Conservation (phyloP, 192 early-diverging fungal genomes). For the Haplosporangium gracile region DNA sequence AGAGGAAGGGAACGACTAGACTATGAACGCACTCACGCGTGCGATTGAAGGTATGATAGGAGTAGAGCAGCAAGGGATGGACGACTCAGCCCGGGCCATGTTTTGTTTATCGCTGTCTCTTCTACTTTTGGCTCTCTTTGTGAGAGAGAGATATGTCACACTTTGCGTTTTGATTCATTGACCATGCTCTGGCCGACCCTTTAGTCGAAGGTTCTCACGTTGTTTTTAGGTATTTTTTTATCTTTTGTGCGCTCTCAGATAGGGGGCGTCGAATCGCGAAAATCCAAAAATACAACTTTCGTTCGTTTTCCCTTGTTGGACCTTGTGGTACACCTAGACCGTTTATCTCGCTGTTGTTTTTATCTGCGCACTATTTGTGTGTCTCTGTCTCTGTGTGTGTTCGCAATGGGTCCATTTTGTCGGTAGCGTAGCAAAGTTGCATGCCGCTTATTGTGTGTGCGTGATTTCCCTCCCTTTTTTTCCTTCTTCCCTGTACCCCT, state of each 20-base stretch:
- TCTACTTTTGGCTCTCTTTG: constrained; percentile 1
- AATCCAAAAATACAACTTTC: constrained; percentile 50
- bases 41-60: not conserved
- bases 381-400: too few species aligned
- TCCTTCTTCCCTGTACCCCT: not conserved
- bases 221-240: constrained; percentile 5
- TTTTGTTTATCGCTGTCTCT: not conserved
- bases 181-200: not conserved
- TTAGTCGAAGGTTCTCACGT: not conserved
- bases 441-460: not conserved
- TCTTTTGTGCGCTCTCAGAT: not conserved
- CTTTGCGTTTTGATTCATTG: not conserved
- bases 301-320: not conserved
- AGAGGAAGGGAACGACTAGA: not conserved
- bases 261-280: constrained; percentile 44
- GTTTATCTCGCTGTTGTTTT: not conserved
- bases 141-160: not conserved
- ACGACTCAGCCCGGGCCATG: not conserved
- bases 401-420: not conserved
- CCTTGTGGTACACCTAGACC: too few species aligned
- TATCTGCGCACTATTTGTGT: not conserved
- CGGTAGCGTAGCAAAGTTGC: not conserved
- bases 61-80: not conserved
- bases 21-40: not conserved
- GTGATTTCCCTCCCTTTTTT: not conserved